Conservation (phyloP, 768 basidiomycete genomes). For the Trametes coccinea region DNA sequence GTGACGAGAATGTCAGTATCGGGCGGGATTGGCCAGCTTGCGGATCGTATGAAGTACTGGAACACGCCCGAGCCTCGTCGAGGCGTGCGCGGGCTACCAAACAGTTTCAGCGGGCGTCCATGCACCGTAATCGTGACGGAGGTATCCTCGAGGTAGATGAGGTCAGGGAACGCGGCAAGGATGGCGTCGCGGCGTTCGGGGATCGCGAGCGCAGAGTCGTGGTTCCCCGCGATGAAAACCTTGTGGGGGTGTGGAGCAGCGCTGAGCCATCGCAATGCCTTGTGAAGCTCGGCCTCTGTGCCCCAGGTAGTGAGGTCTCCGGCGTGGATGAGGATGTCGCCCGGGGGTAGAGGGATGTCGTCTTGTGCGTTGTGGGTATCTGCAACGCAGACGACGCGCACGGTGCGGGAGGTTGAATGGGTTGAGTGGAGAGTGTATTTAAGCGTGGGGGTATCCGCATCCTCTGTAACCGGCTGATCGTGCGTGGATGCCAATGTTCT, state of each 20-base stretch:
- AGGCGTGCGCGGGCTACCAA: slow-evolving; percentile 44
- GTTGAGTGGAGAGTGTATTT: too few species aligned
- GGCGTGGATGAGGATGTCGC: slow-evolving; percentile 66
- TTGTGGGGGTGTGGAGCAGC: slow-evolving; percentile 1
- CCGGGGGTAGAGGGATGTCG: slow-evolving; percentile 39
- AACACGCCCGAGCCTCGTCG: slow-evolving; percentile 38
- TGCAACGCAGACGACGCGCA: slow-evolving; percentile 18
- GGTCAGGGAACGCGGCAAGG: slow-evolving; percentile 17
- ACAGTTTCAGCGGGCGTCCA: slow-evolving; percentile 35
- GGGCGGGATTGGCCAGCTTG: slow-evolving; percentile 31
- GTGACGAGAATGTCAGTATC: slow-evolving; percentile 47
- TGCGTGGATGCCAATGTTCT: too few species aligned
- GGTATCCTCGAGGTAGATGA: slow-evolving; percentile 42
- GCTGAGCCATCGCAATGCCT: slow-evolving; percentile 57
- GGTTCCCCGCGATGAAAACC: slow-evolving; percentile 63
- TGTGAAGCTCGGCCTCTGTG: slow-evolving; percentile 41
- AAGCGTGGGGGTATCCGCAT: too few species aligned
- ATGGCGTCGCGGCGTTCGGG: slow-evolving; percentile 1
- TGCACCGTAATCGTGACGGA: slow-evolving; percentile 32
- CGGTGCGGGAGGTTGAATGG: not conserved
- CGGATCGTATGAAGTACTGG: slow-evolving; percentile 33
- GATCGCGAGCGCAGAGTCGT: slow-evolving; percentile 46
- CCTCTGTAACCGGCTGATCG: too few species aligned
- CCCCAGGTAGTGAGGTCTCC: slow-evolving; percentile 64
- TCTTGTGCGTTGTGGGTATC: slow-evolving; percentile 13